phyloP scores from a whole-genome alignment of 176 grass and related monocot genomes.

The Canna indica region DNA sequence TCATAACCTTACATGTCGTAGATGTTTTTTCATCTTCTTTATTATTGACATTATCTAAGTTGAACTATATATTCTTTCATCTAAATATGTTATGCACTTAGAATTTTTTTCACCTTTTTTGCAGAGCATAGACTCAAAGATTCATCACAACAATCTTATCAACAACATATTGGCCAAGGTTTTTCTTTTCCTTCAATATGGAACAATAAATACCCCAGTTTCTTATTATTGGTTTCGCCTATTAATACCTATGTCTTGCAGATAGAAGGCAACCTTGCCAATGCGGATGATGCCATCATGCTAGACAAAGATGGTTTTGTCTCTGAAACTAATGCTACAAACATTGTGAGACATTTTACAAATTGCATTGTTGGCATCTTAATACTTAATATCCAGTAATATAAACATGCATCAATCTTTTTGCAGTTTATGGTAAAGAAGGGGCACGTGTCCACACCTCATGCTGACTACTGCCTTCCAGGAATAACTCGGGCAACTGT shows the following conservation, averaged over 20 bases:
- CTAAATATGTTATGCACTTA: slow-evolving; percentile 14
- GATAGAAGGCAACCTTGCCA: slow-evolving; percentile 91
- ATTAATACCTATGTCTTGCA: slow-evolving; percentile 24
- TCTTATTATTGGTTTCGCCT: slow-evolving; percentile 4
- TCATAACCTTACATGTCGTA: not conserved
- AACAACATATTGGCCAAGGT: slow-evolving; percentile 99
- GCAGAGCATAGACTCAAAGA: slow-evolving; percentile 98
- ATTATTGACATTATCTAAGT: not conserved
- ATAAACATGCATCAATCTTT: not conserved
- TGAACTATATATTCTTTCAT: slow-evolving; percentile 1
- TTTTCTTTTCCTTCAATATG: not conserved
- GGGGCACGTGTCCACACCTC: slow-evolving; percentile 77
- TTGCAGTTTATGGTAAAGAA: slow-evolving; percentile 98
- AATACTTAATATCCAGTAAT: not conserved
- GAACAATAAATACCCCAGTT: not conserved
- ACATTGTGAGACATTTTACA: slow-evolving; percentile 35
- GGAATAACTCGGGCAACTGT: slow-evolving; percentile 92
- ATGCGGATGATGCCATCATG: slow-evolving; percentile 86
- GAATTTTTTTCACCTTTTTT: slow-evolving; percentile 23
- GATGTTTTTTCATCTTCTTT: not conserved
- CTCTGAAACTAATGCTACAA: slow-evolving; percentile 99
- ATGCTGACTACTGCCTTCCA: slow-evolving; percentile 99
- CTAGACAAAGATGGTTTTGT: slow-evolving; percentile 99
- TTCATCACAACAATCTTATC: slow-evolving; percentile 99
- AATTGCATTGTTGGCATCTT: not conserved